Evolutionary conservation across 2,329 filamentous ascomycete species (phyloP).

Genomic region (Plectosphaerella cucumerina): DNA sequence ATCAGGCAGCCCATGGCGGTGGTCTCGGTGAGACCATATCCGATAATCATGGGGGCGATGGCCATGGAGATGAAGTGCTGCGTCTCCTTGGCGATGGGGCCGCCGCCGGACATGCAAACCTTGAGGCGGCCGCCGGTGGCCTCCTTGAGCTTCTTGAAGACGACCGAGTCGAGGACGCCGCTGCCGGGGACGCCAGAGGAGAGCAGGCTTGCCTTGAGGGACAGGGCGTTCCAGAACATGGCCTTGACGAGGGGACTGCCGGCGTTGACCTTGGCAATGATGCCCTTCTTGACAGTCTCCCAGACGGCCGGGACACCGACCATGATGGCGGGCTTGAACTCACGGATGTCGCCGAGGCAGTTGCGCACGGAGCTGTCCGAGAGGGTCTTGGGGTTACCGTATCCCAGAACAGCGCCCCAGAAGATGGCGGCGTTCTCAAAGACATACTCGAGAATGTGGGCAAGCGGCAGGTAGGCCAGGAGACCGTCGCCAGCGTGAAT

Average conservation of each 20-base stretch:
- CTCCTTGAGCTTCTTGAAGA: constrained; percentile 90
- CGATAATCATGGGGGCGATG: constrained; percentile 84
- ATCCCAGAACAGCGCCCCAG: constrained; percentile 87
- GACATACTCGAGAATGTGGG: constrained; percentile 87
- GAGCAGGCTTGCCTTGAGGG: constrained; percentile 48
- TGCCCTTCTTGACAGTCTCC: constrained; percentile 90
- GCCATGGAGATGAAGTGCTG: constrained; percentile 85
- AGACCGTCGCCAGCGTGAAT: constrained; percentile 74
- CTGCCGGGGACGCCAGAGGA: constrained; percentile 58
- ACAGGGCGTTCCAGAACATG: constrained; percentile 64
- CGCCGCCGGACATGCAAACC: constrained; percentile 82
- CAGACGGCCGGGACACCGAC: constrained; percentile 87
- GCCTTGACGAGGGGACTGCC: constrained; percentile 65
- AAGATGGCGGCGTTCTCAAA: constrained; percentile 81
- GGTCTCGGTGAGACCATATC: constrained; percentile 86
- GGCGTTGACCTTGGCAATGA: constrained; percentile 70
- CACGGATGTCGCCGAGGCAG: constrained; percentile 82
- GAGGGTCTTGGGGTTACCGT: constrained; percentile 81
- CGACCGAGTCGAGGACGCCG: constrained; percentile 68
- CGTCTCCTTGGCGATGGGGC: constrained; percentile 79
- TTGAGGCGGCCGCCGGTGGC: constrained; percentile 79
- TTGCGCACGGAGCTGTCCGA: constrained; percentile 79
- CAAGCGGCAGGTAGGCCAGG: constrained; percentile 79
- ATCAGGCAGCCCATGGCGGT: constrained; percentile 69
- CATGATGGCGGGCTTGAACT: constrained; percentile 77